phyloP scores from a whole-genome alignment of 257 asterid species.

The Nemophila menziesii region DNA sequence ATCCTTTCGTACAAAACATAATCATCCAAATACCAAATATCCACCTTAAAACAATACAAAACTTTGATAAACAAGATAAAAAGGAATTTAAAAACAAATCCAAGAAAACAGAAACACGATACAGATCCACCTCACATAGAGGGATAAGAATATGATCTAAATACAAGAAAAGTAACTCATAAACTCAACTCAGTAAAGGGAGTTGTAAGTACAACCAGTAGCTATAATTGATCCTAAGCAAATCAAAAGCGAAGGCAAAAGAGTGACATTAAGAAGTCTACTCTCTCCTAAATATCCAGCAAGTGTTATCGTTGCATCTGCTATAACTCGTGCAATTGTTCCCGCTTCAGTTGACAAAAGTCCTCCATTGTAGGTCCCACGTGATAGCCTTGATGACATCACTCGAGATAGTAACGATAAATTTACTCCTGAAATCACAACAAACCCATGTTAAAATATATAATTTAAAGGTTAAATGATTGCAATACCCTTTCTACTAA shows the following conservation, averaged over 20 bases:
- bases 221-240: constrained; percentile 72
- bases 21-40: too few species aligned
- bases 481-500: neutral
- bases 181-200: constrained; percentile 61
- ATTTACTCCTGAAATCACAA: constrained; percentile 50
- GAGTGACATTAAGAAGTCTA: constrained; percentile 61
- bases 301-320: constrained; percentile 78
- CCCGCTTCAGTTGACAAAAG: constrained; percentile 92
- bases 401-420: constrained; percentile 82
- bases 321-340: constrained; percentile 78
- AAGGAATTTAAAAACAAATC: too few species aligned
- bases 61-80: too few species aligned
- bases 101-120: too few species aligned
- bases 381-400: constrained; percentile 94
- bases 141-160: too few species aligned
- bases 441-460: neutral
- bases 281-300: constrained; percentile 72
- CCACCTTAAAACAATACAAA: too few species aligned
- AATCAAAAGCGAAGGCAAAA: constrained; percentile 63
- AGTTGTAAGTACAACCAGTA: constrained; percentile 72
- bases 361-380: constrained; percentile 87
- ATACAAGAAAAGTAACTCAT: too few species aligned
- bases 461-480: neutral
- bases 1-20: too few species aligned
- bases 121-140: too few species aligned